Evolutionary conservation across 2,329 filamentous ascomycete species (phyloP).

Genomic region (Dichotomopilus funicola): DNA sequence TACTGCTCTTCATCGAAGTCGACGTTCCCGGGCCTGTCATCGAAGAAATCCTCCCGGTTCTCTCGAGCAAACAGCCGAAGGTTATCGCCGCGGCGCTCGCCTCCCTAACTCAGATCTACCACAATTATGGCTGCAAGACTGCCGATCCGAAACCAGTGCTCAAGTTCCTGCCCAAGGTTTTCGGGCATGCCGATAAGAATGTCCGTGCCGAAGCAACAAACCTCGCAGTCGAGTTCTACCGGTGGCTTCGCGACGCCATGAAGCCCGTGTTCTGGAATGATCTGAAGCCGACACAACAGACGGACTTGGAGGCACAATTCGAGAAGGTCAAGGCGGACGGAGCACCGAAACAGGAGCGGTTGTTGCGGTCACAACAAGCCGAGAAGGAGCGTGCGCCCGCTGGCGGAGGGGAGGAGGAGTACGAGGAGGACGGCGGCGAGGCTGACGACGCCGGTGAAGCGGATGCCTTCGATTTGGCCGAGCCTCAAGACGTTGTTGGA

Average conservation of each 20-base stretch:
- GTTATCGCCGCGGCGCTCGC: slow-evolving; percentile 66
- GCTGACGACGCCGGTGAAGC: slow-evolving; percentile 63
- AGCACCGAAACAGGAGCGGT: slow-evolving; percentile 79
- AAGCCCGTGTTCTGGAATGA: slow-evolving; percentile 97
- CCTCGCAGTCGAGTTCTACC: slow-evolving; percentile 86
- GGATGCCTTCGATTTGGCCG: slow-evolving; percentile 74
- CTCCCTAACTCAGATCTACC: slow-evolving; percentile 76
- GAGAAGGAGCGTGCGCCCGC: slow-evolving; percentile 65
- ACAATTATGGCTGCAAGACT: slow-evolving; percentile 91
- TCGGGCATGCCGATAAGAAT: slow-evolving; percentile 96
- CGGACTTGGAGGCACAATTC: slow-evolving; percentile 87
- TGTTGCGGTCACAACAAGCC: slow-evolving; percentile 83
- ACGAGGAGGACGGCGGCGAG: slow-evolving; percentile 50
- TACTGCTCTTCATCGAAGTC: slow-evolving; percentile 83
- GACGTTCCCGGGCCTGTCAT: slow-evolving; percentile 80
- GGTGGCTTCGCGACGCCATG: slow-evolving; percentile 96
- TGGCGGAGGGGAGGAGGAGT: slow-evolving; percentile 50
- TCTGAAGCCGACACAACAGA: slow-evolving; percentile 89
- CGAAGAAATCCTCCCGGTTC: slow-evolving; percentile 77
- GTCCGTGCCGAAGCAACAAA: slow-evolving; percentile 90
- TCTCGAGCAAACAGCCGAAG: slow-evolving; percentile 88
- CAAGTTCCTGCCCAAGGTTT: slow-evolving; percentile 83
- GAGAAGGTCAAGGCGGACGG: slow-evolving; percentile 87
- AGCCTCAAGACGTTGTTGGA: slow-evolving; percentile 77
- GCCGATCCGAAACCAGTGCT: slow-evolving; percentile 90